A percentile compares a stretch with the other conserved stretches of the same genome.
phyloP scores from a whole-genome alignment of 1,139 yeast genomes.

The Geotrichum aggregatum region DNA sequence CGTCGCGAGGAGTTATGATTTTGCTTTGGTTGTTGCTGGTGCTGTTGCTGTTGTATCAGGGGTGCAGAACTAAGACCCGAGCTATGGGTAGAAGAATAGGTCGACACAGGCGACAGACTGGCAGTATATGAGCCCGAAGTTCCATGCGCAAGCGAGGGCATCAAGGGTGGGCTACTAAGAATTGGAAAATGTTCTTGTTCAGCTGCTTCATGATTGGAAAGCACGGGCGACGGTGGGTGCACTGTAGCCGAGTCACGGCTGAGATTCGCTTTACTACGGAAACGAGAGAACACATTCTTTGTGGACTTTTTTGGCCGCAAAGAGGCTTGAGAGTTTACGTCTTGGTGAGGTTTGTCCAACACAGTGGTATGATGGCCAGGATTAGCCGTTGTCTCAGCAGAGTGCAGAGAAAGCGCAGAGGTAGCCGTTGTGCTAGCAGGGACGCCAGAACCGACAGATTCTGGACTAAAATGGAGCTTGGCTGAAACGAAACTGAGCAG shows the following conservation, averaged over 20 bases:
- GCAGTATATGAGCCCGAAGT: neutral
- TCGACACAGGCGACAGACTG: slow-evolving; percentile 2
- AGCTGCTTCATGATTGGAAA: neutral
- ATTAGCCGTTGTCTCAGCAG: neutral
- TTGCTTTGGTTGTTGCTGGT: neutral
- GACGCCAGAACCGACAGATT: neutral
- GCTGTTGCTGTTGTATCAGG: neutral
- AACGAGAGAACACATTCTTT: slow-evolving; percentile 3
- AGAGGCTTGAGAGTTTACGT: no score
- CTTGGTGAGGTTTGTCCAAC: neutral
- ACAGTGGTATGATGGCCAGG: no score
- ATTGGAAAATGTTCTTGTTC: neutral
- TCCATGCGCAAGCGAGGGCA: no score
- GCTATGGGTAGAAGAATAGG: slow-evolving; percentile 1
- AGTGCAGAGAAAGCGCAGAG: neutral
- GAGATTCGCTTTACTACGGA: slow-evolving; percentile 7
- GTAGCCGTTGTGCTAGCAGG: neutral
- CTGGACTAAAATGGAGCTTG: slow-evolving; percentile 3
- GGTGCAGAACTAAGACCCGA: neutral
- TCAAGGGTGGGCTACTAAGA: no score
- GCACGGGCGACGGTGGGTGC: neutral
- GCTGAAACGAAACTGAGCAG: slow-evolving; percentile 3
- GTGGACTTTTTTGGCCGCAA: neutral
- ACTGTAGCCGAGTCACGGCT: neutral
- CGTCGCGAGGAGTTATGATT: no score